Conservation (phyloP, 148 eudicot genomes). For the Silene uniflora region DNA sequence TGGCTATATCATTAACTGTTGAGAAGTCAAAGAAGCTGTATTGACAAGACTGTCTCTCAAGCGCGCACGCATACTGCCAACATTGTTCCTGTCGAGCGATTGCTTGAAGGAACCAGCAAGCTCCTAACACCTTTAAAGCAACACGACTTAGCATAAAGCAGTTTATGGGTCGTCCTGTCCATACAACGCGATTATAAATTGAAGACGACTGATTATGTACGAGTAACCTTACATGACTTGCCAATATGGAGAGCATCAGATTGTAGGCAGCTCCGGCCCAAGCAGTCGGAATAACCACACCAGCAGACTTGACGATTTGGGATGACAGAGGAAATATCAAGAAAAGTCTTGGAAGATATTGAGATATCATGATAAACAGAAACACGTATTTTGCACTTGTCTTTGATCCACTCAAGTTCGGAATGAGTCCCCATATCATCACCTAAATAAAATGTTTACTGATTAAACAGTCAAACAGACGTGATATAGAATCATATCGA, state of each 20-base stretch:
- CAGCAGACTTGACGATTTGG: conserved; percentile 49
- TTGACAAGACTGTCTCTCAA: conserved; percentile 30
- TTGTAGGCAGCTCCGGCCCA: conserved; percentile 84
- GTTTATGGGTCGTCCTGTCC: no score
- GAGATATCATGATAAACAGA: conserved; percentile 49
- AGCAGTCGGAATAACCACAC: conserved; percentile 66
- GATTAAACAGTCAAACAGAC: no score
- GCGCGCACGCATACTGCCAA: conserved; percentile 52
- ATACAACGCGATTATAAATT: no score
- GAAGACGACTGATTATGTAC: no score
- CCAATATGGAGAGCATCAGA: conserved; percentile 59
- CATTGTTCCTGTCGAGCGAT: conserved; percentile 67
- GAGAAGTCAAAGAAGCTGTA: conserved; percentile 51
- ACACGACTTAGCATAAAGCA: no score
- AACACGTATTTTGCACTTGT: conserved; percentile 52
- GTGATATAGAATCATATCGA: no score
- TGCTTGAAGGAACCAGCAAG: conserved; percentile 76
- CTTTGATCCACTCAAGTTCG: conserved; percentile 57
- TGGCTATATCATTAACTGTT: conserved; percentile 25
- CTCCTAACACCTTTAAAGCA: conserved; percentile 53
- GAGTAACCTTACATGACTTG: conserved; percentile 55
- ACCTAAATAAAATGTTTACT: conserved; percentile 28
- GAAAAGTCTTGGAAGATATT: conserved; percentile 51
- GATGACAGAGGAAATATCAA: conserved; percentile 55
- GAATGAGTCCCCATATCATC: conserved; percentile 63